A percentile compares a stretch with the other conserved stretches of the same genome.
Evolutionary conservation across 768 basidiomycete genomes (phyloP).

Genomic region (Tulasnella sp.): DNA sequence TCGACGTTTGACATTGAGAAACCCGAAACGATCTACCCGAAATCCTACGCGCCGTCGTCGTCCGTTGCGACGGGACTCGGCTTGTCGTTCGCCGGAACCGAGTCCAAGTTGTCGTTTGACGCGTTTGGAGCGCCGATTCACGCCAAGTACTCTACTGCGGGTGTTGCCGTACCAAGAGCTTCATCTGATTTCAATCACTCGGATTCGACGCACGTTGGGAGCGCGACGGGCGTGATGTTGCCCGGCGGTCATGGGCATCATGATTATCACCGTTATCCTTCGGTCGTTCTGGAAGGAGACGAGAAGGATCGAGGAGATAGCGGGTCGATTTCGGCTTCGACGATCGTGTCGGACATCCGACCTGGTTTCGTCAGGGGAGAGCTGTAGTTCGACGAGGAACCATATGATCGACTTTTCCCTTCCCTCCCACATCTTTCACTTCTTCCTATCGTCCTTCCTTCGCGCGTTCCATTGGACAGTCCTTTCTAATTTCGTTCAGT

Average conservation of each 20-base stretch:
- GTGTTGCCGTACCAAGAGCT: background rate
- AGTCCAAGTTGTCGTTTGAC: background rate
- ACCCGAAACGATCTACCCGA: background rate
- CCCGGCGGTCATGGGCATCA: background rate
- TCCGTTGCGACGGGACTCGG: background rate
- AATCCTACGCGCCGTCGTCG: background rate
- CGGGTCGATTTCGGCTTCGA: background rate
- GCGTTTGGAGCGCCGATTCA: background rate
- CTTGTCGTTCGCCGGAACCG: background rate
- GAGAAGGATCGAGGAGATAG: background rate
- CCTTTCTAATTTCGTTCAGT: too few species aligned
- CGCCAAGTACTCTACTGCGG: background rate
- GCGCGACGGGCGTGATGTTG: background rate
- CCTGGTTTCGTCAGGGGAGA: background rate
- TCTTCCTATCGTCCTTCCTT: too few species aligned
- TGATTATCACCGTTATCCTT: background rate
- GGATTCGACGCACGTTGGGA: background rate
- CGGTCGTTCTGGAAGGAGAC: background rate
- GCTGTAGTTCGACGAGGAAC: background rate
- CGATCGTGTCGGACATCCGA: background rate
- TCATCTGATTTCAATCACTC: background rate
- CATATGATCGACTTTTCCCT: too few species aligned
- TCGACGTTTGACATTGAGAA: background rate
- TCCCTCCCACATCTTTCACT: too few species aligned
- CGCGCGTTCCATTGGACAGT: too few species aligned